Conservation (phyloP, 257 asterid species). For the Forsythia suspensa region DNA sequence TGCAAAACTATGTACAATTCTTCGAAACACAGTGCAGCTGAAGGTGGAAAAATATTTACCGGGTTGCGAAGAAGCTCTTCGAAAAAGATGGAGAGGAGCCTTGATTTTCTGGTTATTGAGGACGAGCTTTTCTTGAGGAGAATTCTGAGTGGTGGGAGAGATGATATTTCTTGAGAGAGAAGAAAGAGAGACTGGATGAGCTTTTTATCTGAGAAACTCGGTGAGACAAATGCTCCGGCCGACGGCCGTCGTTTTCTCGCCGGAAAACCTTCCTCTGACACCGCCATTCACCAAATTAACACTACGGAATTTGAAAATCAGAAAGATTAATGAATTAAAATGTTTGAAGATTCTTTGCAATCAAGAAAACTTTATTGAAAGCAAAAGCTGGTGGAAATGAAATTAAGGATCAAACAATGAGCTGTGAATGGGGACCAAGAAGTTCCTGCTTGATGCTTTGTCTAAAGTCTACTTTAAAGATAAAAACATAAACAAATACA, state of each 20-base stretch:
- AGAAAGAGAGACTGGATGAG: slow-evolving; percentile 57
- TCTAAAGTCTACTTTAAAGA: slow-evolving; percentile 32
- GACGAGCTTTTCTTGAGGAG: slow-evolving; percentile 52
- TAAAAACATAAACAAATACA: slow-evolving; percentile 14
- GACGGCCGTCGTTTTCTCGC: slow-evolving; percentile 73
- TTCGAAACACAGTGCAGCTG: slow-evolving; percentile 76
- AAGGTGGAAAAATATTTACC: slow-evolving; percentile 45
- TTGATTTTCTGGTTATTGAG: slow-evolving; percentile 56
- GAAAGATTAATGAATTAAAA: background rate
- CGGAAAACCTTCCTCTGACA: slow-evolving; percentile 57
- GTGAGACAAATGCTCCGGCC: slow-evolving; percentile 56
- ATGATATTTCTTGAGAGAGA: slow-evolving; percentile 63
- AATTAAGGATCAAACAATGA: slow-evolving; percentile 43
- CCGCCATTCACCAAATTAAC: slow-evolving; percentile 45
- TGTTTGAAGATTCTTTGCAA: slow-evolving; percentile 6
- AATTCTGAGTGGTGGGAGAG: slow-evolving; percentile 41
- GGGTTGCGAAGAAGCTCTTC: slow-evolving; percentile 62
- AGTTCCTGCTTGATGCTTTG: slow-evolving; percentile 23
- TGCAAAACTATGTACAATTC: slow-evolving; percentile 74
- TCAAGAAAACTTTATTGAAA: slow-evolving; percentile 32
- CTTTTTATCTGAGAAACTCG: slow-evolving; percentile 51
- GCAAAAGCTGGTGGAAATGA: slow-evolving; percentile 27
- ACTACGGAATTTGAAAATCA: too few relatives aligned
- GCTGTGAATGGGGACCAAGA: slow-evolving; percentile 57
- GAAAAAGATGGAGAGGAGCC: slow-evolving; percentile 58